Evolutionary conservation across 306 rosid species (phyloP).

Genomic region (Castanea mollissima): DNA sequence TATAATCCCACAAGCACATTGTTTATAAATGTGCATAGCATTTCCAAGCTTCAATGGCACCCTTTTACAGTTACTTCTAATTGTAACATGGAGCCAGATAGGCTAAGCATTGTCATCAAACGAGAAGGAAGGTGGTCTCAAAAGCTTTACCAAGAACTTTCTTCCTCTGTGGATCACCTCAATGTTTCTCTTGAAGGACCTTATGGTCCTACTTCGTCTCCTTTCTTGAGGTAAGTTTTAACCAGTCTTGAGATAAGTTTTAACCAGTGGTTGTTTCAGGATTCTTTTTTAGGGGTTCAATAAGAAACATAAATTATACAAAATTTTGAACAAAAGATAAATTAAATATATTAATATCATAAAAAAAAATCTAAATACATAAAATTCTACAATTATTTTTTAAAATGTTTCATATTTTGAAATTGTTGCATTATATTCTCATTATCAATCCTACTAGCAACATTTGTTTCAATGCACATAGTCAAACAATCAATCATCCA

Average conservation of each 20-base stretch:
- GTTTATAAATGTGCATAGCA: constrained; percentile 60
- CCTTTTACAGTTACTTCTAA: constrained; percentile 73
- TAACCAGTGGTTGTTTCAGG: neutral
- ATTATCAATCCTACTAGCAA: no score
- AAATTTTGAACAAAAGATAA: no score
- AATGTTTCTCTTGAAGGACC: constrained; percentile 83
- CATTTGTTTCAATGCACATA: no score
- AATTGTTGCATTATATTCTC: no score
- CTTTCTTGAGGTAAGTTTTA: constrained; percentile 45
- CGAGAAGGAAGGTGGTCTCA: constrained; percentile 60
- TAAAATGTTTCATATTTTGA: no score
- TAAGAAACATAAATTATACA: no score
- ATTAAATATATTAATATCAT: no score
- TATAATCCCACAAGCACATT: constrained; percentile 62
- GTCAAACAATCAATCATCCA: no score
- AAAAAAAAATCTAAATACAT: no score
- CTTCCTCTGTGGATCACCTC: constrained; percentile 44
- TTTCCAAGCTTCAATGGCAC: constrained; percentile 84
- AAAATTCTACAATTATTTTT: no score
- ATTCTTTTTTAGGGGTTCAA: no score
- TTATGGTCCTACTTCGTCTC: constrained; percentile 55
- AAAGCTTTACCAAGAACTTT: constrained; percentile 45
- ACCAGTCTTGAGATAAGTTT: constrained; percentile 35
- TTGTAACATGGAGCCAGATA: constrained; percentile 45
- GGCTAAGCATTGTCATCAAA: constrained; percentile 51